Percentiles rank a stretch among this genome's conserved stretches.
Conservation (phyloP, 306 rosid species). For the Hippophae rhamnoides region DNA sequence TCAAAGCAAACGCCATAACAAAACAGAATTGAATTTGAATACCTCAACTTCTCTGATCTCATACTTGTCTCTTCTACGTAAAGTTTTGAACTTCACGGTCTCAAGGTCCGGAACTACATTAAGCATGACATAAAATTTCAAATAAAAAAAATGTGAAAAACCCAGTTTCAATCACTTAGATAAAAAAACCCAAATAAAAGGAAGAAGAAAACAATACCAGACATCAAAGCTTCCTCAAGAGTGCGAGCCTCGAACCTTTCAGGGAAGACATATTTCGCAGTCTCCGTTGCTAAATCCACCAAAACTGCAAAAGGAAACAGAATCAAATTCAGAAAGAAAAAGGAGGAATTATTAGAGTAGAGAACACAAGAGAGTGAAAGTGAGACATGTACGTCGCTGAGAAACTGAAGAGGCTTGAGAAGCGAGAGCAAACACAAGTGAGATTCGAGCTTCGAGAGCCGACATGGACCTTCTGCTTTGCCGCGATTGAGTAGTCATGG, state of each 20-base stretch:
- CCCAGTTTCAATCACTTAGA: neutral
- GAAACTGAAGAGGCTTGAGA: slow-evolving; percentile 59
- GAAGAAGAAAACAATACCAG: slow-evolving; percentile 25
- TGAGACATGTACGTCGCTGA: slow-evolving; percentile 59
- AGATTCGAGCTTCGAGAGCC: slow-evolving; percentile 61
- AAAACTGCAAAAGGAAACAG: slow-evolving; percentile 32
- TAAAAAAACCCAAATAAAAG: neutral
- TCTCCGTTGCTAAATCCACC: slow-evolving; percentile 49
- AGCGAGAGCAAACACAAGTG: slow-evolving; percentile 70
- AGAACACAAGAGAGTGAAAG: neutral
- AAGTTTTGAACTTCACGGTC: slow-evolving; percentile 61
- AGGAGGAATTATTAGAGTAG: slow-evolving; percentile 7
- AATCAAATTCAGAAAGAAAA: neutral
- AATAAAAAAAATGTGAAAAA: slow-evolving; percentile 1
- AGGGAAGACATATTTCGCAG: slow-evolving; percentile 64
- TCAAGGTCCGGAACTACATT: slow-evolving; percentile 82
- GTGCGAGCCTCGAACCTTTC: slow-evolving; percentile 66
- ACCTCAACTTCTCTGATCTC: slow-evolving; percentile 93
- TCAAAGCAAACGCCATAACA: neutral
- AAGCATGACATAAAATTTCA: slow-evolving; percentile 3
- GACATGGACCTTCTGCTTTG: slow-evolving; percentile 39
- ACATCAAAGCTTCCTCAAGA: slow-evolving; percentile 88
- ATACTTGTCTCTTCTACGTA: slow-evolving; percentile 47
- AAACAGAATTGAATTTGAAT: slow-evolving; percentile 5
- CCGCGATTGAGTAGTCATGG: slow-evolving; percentile 28